A percentile compares a stretch with the other conserved stretches of the same genome.
These are phyloP conservation scores for Amanita phalloides DNA, from an alignment of 768 basidiomycete genomes.

Conservation along the genomic window DNA sequence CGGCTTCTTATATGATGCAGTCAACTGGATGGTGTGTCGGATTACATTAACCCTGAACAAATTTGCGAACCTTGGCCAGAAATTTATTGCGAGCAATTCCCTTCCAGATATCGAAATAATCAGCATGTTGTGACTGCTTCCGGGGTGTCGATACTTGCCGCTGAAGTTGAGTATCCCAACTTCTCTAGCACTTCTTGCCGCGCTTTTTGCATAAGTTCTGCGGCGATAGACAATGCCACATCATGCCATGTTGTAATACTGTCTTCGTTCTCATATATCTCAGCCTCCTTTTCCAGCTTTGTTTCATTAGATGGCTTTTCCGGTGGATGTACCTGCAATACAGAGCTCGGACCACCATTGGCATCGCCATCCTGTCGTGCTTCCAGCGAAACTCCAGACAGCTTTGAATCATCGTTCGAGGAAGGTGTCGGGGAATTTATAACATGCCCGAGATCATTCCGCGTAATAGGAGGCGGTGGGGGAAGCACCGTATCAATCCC, in stretches of 20 bases:
- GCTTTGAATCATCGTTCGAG: constrained; percentile 10
- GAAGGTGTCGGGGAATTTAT: constrained; percentile 24
- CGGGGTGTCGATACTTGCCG: constrained; percentile 37
- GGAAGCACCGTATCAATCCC: constrained; percentile 76
- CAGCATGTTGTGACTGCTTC: neutral
- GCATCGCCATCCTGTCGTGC: neutral
- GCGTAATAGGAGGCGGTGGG: constrained; percentile 51
- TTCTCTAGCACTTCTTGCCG: constrained; percentile 54
- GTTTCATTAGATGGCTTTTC: neutral
- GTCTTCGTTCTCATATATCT: constrained; percentile 10
- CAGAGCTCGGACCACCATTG: neutral
- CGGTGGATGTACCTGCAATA: neutral
- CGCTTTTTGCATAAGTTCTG: constrained; percentile 74
- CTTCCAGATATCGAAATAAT: constrained; percentile 23
- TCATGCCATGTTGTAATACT: constrained; percentile 76
- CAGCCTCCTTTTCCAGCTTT: neutral
- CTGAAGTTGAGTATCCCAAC: constrained; percentile 90
- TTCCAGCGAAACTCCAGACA: neutral
- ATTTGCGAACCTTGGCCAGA: constrained; percentile 65
- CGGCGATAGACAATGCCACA: constrained; percentile 79
- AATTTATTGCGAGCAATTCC: constrained; percentile 92
- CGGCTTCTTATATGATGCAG: constrained; percentile 87
- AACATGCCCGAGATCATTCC: constrained; percentile 50
- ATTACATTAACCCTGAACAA: neutral
- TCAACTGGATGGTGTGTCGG: constrained; percentile 38